Base-by-base conservation (phyloP, 768 basidiomycete genomes). In the Boletus tomentosulus region DNA sequence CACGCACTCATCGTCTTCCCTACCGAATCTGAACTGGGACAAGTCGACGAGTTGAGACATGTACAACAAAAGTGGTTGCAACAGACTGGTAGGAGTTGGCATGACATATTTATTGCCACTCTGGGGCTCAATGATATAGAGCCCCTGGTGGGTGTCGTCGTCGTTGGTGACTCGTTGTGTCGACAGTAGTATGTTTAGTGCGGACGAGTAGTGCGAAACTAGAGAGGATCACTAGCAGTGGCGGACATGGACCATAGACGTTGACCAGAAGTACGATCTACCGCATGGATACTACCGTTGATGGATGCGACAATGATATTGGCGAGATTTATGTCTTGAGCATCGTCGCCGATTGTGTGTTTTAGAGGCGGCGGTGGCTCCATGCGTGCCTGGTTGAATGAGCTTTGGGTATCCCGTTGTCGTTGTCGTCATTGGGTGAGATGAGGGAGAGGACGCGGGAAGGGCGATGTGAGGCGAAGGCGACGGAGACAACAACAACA, bases 101-200 rank as follows among this genome's bases (percentile, higher is more conserved):
- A 92, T 85, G 55, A 97, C 84, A 68, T 89, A 98, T 59, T 98
- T 90, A 63, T 92, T 87, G 7, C 96, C 96, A 5, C 89, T 87
- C 75, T 94, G 89, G 0, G 96, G 96, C 65, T 98, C 96, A 49
- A 98, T 89, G 56, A 98, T 86, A 71, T 96, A 98, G 42, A 87
- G 81, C 67, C 92, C 91, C 61, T 83, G 81, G 27, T 73, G 68
- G 1, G 70, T 64, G 51, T 73, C 66, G 47, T 80, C 78, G 57
- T 86, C 85, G 55, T 78, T 77, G 11, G 70, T 76, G 43, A 78
- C n/a, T n/a, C 60, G 59, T 87, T 84, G 7, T 79, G 65, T 87
- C 82, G 44, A 75, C 64, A 42, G 83, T 73, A 11, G 78, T 66
- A 60, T 89, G 88, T 43, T 78, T 72, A 0, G 88, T 90, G 64